Base-by-base conservation (phyloP, 2,329 filamentous ascomycete species). In the Sordariomycetes sp. region DNA sequence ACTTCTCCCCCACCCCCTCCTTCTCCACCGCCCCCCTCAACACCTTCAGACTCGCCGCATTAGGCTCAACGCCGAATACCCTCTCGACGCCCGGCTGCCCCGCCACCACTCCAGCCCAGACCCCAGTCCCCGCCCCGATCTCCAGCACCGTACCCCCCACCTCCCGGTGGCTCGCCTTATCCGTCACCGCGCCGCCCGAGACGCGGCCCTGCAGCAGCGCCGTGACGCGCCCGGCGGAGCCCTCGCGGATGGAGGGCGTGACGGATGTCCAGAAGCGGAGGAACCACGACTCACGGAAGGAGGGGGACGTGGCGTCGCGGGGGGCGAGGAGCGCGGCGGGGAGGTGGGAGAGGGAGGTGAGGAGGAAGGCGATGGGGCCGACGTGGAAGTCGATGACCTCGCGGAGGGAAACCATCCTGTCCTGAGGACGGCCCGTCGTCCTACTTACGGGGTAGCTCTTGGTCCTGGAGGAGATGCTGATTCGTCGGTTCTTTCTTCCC, bases 31-130 rank as follows among this genome's bases (percentile, higher is more conserved):
- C 74, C 45, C 66, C 64, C 1, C 71, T 67, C 55, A 87, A 69
- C 5, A 67, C 66, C 0, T 65, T 65, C 61, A 84, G 79, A 57
- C 80, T 77, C 39, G 72, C 74, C 0, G 65, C 57, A 64, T 85
- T 86, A 2, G 84, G 84, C 68, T 87, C 84, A 4, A 87, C 75
- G 57, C 83, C 84, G 62, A 81, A 85, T 51, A 87, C 71, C 35
- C 72, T 74, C 12, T 57, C n/a, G 2, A 60, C 55, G 3, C 57
- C 59, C 8, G 57, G 52, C 13, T 70, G 64, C 28, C 65, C 64
- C 54, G 67, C 65, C 57, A 83, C 81, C 20, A 83, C 66, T 39
- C 77, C 72, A 3, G 81, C 75, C 82, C 81, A 86, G 66, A 82
- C 72, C 2, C 83, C 84, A 1, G 69, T 74, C 2, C 80, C 84